Evolutionary conservation across 1,284 basidiomycete genomes (phyloP).

Genomic region (Cutaneotrichosporon cyanovorans): DNA sequence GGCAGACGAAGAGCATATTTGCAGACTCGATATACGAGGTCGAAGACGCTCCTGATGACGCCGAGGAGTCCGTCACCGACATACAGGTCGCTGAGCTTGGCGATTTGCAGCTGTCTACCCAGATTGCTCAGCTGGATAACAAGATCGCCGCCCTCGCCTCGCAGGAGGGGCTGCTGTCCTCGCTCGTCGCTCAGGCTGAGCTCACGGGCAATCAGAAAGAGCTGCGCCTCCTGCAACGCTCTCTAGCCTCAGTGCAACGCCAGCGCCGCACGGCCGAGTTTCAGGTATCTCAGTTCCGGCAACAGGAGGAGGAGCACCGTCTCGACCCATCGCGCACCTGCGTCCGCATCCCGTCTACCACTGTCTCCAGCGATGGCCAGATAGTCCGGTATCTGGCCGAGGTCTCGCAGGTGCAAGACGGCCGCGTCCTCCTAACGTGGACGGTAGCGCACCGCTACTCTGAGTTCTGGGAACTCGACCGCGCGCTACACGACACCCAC

Average conservation of each 20-base stretch:
- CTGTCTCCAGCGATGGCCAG: slow-evolving; percentile 64
- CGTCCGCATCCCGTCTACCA: slow-evolving; percentile 68
- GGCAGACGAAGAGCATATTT: slow-evolving; percentile 27
- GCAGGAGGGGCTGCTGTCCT: slow-evolving; percentile 75
- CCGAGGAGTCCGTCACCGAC: slow-evolving; percentile 26
- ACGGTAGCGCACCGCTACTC: slow-evolving; percentile 85
- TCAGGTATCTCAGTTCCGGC: slow-evolving; percentile 82
- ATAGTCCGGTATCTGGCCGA: slow-evolving; percentile 90
- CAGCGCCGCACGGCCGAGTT: slow-evolving; percentile 78
- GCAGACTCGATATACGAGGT: slow-evolving; percentile 36
- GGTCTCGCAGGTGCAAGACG: slow-evolving; percentile 78
- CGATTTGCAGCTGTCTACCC: slow-evolving; percentile 72
- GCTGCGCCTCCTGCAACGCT: slow-evolving; percentile 69
- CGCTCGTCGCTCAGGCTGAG: slow-evolving; percentile 86
- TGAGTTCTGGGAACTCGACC: slow-evolving; percentile 85
- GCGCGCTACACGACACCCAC: slow-evolving; percentile 52
- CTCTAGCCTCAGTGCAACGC: slow-evolving; percentile 68
- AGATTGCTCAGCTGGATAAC: slow-evolving; percentile 65
- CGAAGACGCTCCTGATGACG: slow-evolving; percentile 49
- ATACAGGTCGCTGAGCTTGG: slow-evolving; percentile 72
- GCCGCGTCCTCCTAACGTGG: slow-evolving; percentile 73
- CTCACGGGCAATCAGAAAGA: slow-evolving; percentile 83
- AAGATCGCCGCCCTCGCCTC: slow-evolving; percentile 68
- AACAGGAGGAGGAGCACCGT: slow-evolving; percentile 77
- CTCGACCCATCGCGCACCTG: slow-evolving; percentile 70